Conservation (phyloP, 208 protist species). For the Wallacemonas rigidus region DNA sequence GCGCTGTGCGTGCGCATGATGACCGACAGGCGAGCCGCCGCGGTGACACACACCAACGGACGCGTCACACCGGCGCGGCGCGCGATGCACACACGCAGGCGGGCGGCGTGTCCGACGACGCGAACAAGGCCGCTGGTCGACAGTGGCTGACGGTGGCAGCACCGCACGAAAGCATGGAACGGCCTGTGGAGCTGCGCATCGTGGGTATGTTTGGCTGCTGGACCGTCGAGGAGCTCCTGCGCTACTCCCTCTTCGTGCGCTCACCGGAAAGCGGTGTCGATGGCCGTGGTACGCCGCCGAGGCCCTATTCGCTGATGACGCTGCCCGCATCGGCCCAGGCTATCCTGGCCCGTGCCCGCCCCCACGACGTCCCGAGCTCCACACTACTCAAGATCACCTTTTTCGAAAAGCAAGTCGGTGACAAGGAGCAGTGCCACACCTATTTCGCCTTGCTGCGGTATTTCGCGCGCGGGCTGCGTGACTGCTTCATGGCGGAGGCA, state of each 20-base stretch:
- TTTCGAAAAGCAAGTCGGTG: conserved; percentile 62
- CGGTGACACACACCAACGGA: too few species aligned
- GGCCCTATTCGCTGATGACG: not conserved
- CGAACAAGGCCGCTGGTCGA: too few species aligned
- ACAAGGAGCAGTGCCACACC: conserved; percentile 61
- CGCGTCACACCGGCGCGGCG: too few species aligned
- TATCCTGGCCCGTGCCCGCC: conserved; percentile 23
- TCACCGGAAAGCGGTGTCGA: too few species aligned
- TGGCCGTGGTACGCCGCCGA: too few species aligned
- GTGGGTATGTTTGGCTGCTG: conserved; percentile 57
- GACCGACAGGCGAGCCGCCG: not conserved
- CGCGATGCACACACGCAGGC: too few species aligned
- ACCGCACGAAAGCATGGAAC: conserved; percentile 14
- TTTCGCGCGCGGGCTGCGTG: conserved; percentile 43
- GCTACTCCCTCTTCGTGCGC: conserved; percentile 24
- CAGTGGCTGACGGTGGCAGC: not conserved
- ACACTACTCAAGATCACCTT: conserved; percentile 36
- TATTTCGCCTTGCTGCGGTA: conserved; percentile 48
- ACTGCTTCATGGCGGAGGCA: conserved; percentile 22
- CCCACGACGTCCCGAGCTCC: conserved; percentile 26
- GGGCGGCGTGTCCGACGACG: too few species aligned
- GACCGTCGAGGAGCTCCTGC: conserved; percentile 46
- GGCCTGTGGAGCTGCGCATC: conserved; percentile 35
- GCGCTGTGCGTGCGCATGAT: not conserved
- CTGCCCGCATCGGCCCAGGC: not conserved